A percentile compares a stretch with the other conserved stretches of the same genome.
Conservation (phyloP, 2,329 filamentous ascomycete genomes). For the Polytolypa hystricis region DNA sequence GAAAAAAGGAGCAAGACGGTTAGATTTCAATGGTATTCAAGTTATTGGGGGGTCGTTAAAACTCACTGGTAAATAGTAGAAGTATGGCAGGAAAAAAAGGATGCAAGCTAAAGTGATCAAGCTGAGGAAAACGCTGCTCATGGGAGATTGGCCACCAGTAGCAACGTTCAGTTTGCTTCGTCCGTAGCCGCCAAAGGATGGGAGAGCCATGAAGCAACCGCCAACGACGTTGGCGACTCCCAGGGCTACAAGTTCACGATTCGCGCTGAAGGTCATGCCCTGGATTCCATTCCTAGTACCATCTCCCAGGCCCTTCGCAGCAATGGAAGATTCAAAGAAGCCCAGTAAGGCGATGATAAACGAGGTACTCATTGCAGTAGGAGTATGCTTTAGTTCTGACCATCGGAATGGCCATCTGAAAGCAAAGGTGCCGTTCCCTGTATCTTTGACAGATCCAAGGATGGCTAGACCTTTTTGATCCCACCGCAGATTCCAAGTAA, state of each 20-base stretch:
- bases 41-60: not conserved
- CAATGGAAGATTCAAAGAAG: conserved; percentile 97
- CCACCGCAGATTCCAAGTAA: conserved; percentile 70
- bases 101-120: conserved; percentile 72
- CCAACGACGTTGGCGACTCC: conserved; percentile 86
- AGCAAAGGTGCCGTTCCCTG: conserved; percentile 58
- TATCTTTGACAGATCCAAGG: conserved; percentile 68
- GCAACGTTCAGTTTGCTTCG: conserved; percentile 90
- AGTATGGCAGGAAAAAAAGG: conserved; percentile 73
- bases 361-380: conserved; percentile 76
- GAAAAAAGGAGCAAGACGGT: conserved; percentile 10
- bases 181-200: conserved; percentile 91
- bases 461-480: conserved; percentile 69
- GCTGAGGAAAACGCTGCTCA: conserved; percentile 82
- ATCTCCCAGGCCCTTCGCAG: conserved; percentile 74
- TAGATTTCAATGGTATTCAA: not conserved
- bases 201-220: conserved; percentile 82
- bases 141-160: conserved; percentile 83
- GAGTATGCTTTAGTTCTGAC: conserved; percentile 67
- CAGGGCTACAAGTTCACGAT: conserved; percentile 84
- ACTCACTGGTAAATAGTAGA: conserved; percentile 89
- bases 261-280: conserved; percentile 74
- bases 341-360: conserved; percentile 90
- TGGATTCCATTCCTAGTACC: conserved; percentile 55
- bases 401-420: conserved; percentile 79